Percentiles rank a stretch among this genome's conserved stretches.
These are phyloP conservation scores for Esteya vermicola DNA, from an alignment of 2,329 filamentous ascomycete genomes.

Conservation along the genomic window DNA sequence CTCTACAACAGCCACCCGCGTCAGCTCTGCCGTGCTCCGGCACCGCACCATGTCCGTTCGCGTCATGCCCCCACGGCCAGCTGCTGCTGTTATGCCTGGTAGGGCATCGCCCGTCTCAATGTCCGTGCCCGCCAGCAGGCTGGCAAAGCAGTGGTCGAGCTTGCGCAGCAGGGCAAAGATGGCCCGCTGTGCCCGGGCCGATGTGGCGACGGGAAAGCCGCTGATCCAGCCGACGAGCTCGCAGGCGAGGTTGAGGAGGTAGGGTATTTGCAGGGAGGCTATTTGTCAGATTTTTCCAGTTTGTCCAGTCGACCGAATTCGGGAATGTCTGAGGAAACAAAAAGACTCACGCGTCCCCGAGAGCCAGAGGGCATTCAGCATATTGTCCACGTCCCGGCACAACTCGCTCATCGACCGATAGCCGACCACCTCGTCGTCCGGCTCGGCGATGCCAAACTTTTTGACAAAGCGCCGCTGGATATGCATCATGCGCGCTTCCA, in stretches of 20 bases:
- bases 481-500: slow-evolving; percentile 36
- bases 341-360: slow-evolving; percentile 61
- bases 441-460: slow-evolving; percentile 34
- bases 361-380: slow-evolving; percentile 75
- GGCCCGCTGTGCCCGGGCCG: slow-evolving; percentile 46
- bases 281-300: too few relatives aligned
- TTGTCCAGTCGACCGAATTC: too few relatives aligned
- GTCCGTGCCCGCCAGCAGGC: slow-evolving; percentile 55
- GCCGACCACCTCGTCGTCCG: slow-evolving; percentile 32
- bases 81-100: slow-evolving; percentile 53
- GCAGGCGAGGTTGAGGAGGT: slow-evolving; percentile 64
- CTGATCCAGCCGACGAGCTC: slow-evolving; percentile 58
- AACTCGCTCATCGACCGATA: slow-evolving; percentile 53
- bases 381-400: slow-evolving; percentile 55
- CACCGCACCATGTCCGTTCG: slow-evolving; percentile 77
- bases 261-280: slow-evolving; percentile 73
- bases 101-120: slow-evolving; percentile 48
- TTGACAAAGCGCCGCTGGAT: slow-evolving; percentile 46
- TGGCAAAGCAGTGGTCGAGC: slow-evolving; percentile 71
- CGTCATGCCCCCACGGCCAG: slow-evolving; percentile 51
- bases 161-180: slow-evolving; percentile 63
- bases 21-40: slow-evolving; percentile 65
- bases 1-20: slow-evolving; percentile 55
- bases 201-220: too few relatives aligned
- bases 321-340: neutral